Conservation (phyloP, 2,329 filamentous ascomycete species). For the Fusarium nanum region DNA sequence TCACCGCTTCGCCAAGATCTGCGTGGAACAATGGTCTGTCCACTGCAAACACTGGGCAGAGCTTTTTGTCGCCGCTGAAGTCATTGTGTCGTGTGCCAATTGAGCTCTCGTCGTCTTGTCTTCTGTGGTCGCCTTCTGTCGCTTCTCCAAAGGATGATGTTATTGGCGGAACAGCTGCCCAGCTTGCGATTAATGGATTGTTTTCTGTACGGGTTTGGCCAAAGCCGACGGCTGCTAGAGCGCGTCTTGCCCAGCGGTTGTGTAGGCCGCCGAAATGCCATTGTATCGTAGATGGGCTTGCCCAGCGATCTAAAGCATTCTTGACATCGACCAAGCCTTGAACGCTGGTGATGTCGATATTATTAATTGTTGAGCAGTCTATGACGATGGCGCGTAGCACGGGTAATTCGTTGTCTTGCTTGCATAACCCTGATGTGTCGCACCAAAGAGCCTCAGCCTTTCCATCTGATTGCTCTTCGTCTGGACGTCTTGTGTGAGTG, state of each 20-base stretch:
- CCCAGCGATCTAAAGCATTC: constrained; percentile 65
- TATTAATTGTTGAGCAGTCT: constrained; percentile 68
- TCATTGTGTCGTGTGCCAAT: constrained; percentile 4
- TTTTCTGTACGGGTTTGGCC: constrained; percentile 56
- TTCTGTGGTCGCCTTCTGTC: neutral
- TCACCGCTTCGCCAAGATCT: constrained; percentile 58
- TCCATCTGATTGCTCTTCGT: constrained; percentile 51
- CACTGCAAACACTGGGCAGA: constrained; percentile 52
- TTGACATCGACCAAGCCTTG: constrained; percentile 68
- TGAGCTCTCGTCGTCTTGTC: constrained; percentile 3
- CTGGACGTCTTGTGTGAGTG: constrained; percentile 54
- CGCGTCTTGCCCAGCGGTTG: constrained; percentile 68
- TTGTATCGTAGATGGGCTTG: constrained; percentile 59
- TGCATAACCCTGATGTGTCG: constrained; percentile 51
- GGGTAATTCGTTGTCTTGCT: constrained; percentile 50
- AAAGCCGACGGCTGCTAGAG: constrained; percentile 67
- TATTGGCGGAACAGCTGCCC: constrained; percentile 51
- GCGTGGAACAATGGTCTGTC: constrained; percentile 62
- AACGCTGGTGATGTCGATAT: constrained; percentile 67
- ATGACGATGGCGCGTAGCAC: constrained; percentile 65
- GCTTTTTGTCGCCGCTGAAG: constrained; percentile 1
- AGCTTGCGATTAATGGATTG: constrained; percentile 45
- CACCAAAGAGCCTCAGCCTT: constrained; percentile 66
- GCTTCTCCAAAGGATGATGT: constrained; percentile 28
- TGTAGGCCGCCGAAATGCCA: constrained; percentile 66